Evolutionary conservation across 2,329 filamentous ascomycete species (phyloP).

Genomic region (Sclerotinia nivalis): DNA sequence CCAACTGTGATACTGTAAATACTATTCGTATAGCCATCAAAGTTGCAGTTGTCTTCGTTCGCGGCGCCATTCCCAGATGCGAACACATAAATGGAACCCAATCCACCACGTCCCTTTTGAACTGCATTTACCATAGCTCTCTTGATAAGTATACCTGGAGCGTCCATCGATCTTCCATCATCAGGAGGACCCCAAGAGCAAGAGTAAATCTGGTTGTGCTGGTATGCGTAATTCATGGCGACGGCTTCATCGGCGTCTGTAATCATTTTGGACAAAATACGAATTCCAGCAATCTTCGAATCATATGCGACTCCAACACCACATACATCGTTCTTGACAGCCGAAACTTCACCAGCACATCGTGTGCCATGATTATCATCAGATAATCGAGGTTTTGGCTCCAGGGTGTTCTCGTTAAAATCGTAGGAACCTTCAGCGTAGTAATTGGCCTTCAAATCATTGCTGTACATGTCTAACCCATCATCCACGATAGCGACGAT

Average conservation of each 20-base stretch:
- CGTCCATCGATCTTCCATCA: slow-evolving; percentile 92
- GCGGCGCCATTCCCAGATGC: slow-evolving; percentile 91
- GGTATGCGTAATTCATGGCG: slow-evolving; percentile 88
- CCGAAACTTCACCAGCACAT: slow-evolving; percentile 91
- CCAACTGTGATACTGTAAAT: slow-evolving; percentile 98
- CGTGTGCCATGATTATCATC: slow-evolving; percentile 92
- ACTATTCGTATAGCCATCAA: slow-evolving; percentile 98
- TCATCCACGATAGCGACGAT: slow-evolving; percentile 96
- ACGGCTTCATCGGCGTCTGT: slow-evolving; percentile 89
- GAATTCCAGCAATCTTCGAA: slow-evolving; percentile 84
- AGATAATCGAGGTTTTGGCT: slow-evolving; percentile 77
- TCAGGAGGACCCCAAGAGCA: slow-evolving; percentile 98
- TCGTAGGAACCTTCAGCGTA: slow-evolving; percentile 91
- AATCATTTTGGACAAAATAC: slow-evolving; percentile 89
- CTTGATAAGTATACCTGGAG: slow-evolving; percentile 82
- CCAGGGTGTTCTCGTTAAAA: slow-evolving; percentile 81
- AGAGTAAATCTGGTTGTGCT: slow-evolving; percentile 95
- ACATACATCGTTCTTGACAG: slow-evolving; percentile 88
- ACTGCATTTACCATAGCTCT: slow-evolving; percentile 90
- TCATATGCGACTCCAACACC: slow-evolving; percentile 96
- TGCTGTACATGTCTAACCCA: slow-evolving; percentile 92
- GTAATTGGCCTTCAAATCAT: slow-evolving; percentile 90
- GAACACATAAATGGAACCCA: slow-evolving; percentile 93
- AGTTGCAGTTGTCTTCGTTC: slow-evolving; percentile 95
- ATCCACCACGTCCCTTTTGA: slow-evolving; percentile 79